A percentile compares a stretch with the other conserved stretches of the same genome.
Conservation (phyloP, 176 grass and related monocot species). For the barley (Hordeum vulgare) region MorexV3_pseudomolecules_assembly NC_058519.1:518894313-518894812, state of each 20-base stretch:
- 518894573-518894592: conserved; percentile 73
- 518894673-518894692: background rate
- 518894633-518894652: background rate
- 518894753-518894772: conserved; percentile 15
- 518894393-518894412: background rate
- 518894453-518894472: background rate
- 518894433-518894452: background rate
- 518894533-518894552: background rate
- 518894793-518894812: background rate
- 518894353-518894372: background rate
- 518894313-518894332: background rate
- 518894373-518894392: too few species aligned
- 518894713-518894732: background rate
- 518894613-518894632: conserved; percentile 22
- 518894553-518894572: conserved; percentile 45
- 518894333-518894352: background rate
- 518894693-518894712: background rate
- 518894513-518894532: too few species aligned
- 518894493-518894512: too few species aligned
- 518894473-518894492: too few species aligned
- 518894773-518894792: conserved; percentile 28
- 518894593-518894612: conserved; percentile 57
- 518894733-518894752: conserved; percentile 24
- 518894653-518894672: too few species aligned
- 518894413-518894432: background rate